Conservation (phyloP, 2,329 filamentous ascomycete genomes). For the Drechslerella coelobrocha region DNA sequence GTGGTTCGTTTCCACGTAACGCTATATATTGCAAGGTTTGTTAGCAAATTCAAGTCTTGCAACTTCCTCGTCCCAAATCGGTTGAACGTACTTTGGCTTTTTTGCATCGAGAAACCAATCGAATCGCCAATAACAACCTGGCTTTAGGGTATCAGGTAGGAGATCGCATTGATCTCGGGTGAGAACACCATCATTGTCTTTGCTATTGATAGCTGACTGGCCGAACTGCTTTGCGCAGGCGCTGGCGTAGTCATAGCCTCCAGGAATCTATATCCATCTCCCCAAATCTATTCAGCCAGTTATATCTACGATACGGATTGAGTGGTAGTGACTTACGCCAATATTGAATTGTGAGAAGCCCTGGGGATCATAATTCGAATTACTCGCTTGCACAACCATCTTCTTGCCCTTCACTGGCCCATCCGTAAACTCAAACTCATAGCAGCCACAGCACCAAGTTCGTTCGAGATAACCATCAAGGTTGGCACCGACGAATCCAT, state of each 20-base stretch:
- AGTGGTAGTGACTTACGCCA: slow-evolving; percentile 16
- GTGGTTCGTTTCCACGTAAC: slow-evolving; percentile 37
- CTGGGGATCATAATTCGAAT: slow-evolving; percentile 55
- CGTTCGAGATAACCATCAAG: slow-evolving; percentile 66
- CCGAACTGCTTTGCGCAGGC: slow-evolving; percentile 42
- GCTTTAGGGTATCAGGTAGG: slow-evolving; percentile 65
- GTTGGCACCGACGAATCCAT: slow-evolving; percentile 71
- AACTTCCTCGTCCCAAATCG: too few species aligned
- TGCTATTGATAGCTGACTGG: slow-evolving; percentile 22
- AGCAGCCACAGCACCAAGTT: slow-evolving; percentile 72
- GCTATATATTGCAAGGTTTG: not conserved
- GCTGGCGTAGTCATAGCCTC: slow-evolving; percentile 41
- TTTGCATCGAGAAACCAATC: slow-evolving; percentile 57
- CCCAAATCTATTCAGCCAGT: not conserved
- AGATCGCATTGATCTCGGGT: slow-evolving; percentile 63
- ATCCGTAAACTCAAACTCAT: slow-evolving; percentile 67
- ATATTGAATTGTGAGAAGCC: slow-evolving; percentile 39
- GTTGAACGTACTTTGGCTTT: slow-evolving; percentile 38
- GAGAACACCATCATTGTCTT: slow-evolving; percentile 62
- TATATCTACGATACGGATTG: not conserved
- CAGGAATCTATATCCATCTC: slow-evolving; percentile 25
- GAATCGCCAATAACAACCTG: slow-evolving; percentile 69
- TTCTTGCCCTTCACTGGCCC: slow-evolving; percentile 64
- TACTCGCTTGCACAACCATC: slow-evolving; percentile 71
- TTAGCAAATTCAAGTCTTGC: too few species aligned